Percentiles rank a stretch among this genome's conserved stretches.
These are phyloP conservation scores for Hirsutella thompsonii DNA, from an alignment of 2,329 filamentous ascomycete genomes.

Conservation along the genomic window DNA sequence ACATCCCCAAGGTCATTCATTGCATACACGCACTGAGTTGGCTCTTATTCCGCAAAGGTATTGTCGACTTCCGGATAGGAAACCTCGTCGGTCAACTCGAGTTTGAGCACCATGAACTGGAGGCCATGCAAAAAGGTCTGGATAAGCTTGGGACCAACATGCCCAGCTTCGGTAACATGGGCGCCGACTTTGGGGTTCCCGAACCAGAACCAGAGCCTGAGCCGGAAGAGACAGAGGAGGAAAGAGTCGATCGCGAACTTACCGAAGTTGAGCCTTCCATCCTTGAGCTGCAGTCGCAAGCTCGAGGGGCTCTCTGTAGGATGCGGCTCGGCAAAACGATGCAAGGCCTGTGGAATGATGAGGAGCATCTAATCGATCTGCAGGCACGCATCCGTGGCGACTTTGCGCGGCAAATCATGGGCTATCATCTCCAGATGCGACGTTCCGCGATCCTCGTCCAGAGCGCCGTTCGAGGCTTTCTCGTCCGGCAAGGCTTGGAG, in stretches of 20 bases:
- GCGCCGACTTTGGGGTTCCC: conserved; percentile 75
- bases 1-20: conserved; percentile 98
- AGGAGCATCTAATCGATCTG: conserved; percentile 65
- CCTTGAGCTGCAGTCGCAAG: conserved; percentile 73
- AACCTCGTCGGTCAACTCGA: conserved; percentile 93
- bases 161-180: conserved; percentile 97
- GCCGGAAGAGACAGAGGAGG: conserved; percentile 79
- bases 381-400: conserved; percentile 82
- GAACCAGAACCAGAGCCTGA: conserved; percentile 67
- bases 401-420: conserved; percentile 70
- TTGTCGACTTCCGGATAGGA: conserved; percentile 90
- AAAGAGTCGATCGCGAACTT: conserved; percentile 72
- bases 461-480: conserved; percentile 61
- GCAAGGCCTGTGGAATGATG: conserved; percentile 80
- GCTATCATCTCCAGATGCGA: conserved; percentile 73
- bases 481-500: conserved; percentile 52
- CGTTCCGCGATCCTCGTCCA: conserved; percentile 70
- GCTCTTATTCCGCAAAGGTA: conserved; percentile 90
- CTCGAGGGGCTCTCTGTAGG: conserved; percentile 67
- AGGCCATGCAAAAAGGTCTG: conserved; percentile 91
- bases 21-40: conserved; percentile 96
- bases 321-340: conserved; percentile 69
- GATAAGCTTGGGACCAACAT: conserved; percentile 92
- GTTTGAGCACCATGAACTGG: conserved; percentile 94
- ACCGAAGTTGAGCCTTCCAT: conserved; percentile 61